phyloP scores from a whole-genome alignment of 257 asterid genomes.

The Rubia yunnanensis region DNA sequence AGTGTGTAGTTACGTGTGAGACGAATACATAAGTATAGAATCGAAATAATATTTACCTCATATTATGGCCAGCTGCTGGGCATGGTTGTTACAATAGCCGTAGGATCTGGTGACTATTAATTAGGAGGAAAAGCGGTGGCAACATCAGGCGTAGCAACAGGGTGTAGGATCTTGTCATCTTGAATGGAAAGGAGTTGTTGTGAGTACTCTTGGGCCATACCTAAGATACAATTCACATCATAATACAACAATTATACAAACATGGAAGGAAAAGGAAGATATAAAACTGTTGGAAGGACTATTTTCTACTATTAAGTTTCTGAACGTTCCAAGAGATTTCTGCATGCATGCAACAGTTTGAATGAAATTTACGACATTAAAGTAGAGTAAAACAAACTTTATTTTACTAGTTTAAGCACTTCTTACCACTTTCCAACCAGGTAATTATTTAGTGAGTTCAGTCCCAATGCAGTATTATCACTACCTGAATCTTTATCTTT shows the following conservation, averaged over 20 bases:
- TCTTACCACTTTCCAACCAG: not conserved
- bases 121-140: not conserved
- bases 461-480: not conserved
- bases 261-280: not conserved
- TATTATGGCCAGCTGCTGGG: not conserved
- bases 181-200: not conserved
- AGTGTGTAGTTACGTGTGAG: no score
- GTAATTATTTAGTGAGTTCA: not conserved
- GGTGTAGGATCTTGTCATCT: not conserved
- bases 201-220: conserved; percentile 3
- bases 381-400: not conserved
- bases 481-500: not conserved
- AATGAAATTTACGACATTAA: not conserved
- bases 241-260: no score
- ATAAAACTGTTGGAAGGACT: not conserved
- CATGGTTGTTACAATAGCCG: not conserved
- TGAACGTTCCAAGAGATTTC: not conserved
- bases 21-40: no score
- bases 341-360: not conserved
- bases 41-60: no score
- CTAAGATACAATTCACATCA: not conserved
- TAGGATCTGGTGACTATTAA: not conserved
- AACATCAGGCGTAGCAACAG: not conserved
- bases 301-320: not conserved
- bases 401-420: not conserved